Conservation (phyloP, 352 stramenopile species). For the Blastocystis sp. region DNA sequence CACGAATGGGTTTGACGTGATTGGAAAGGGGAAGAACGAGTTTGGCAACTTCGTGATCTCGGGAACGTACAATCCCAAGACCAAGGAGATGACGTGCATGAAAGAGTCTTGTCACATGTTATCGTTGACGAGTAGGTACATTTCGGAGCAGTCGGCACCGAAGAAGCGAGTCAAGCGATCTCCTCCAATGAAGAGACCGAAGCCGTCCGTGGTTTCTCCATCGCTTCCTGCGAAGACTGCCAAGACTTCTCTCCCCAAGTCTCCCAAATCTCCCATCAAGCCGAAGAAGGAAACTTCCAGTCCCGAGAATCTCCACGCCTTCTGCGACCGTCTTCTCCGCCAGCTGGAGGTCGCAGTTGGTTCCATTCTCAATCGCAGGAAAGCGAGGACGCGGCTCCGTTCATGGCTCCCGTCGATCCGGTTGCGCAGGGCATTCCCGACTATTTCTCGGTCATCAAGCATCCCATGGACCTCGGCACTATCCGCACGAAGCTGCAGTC, state of each 20-base stretch:
- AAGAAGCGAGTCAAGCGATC: not conserved
- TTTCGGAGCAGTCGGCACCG: not conserved
- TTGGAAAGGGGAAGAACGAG: slow-evolving; percentile 37
- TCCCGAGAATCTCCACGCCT: too few species aligned
- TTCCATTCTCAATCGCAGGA: slow-evolving; percentile 13
- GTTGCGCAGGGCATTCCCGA: slow-evolving; percentile 44
- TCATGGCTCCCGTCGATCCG: slow-evolving; percentile 51
- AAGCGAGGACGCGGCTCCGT: slow-evolving; percentile 58
- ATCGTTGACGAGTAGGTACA: not conserved
- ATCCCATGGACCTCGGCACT: slow-evolving; percentile 66
- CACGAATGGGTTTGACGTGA: not conserved
- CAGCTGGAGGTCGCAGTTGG: too few species aligned
- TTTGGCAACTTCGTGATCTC: slow-evolving; percentile 12
- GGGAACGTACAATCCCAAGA: not conserved
- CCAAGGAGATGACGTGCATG: slow-evolving; percentile 30
- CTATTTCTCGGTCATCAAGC: slow-evolving; percentile 55
- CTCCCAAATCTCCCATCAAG: too few species aligned
- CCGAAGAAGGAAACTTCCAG: too few species aligned
- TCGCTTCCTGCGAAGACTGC: not conserved
- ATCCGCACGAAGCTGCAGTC: slow-evolving; percentile 72
- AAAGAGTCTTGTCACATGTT: not conserved
- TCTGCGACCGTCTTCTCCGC: too few species aligned
- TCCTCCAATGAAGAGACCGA: not conserved
- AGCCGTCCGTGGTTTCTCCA: not conserved
- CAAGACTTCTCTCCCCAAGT: not conserved